Percentiles rank a stretch among this genome's conserved stretches.
phyloP scores from a whole-genome alignment of 305 asterid genomes.

The Ilex paraguariensis region DNA sequence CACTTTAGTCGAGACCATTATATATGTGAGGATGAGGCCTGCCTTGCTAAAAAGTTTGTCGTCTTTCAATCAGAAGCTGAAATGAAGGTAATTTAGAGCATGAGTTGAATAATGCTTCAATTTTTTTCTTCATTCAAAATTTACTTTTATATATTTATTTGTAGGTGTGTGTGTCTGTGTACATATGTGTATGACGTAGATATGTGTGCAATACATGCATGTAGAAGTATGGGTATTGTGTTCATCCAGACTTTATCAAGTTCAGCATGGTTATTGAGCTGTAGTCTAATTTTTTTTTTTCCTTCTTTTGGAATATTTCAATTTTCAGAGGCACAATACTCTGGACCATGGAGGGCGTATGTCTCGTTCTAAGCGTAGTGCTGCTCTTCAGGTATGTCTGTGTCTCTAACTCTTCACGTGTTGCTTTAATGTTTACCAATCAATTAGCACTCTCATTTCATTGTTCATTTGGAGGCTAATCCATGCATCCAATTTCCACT shows the following conservation, averaged over 20 bases:
- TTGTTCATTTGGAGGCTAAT: too few relatives aligned
- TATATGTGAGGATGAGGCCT: slow-evolving; percentile 84
- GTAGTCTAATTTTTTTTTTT: slow-evolving; percentile 5
- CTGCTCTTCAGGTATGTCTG: slow-evolving; percentile 87
- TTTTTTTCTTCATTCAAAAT: too few relatives aligned
- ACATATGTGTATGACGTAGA: too few relatives aligned
- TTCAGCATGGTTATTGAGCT: background rate
- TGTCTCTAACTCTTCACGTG: background rate
- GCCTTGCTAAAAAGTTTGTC: slow-evolving; percentile 80
- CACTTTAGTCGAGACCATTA: slow-evolving; percentile 86
- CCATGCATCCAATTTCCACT: too few relatives aligned
- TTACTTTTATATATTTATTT: too few relatives aligned
- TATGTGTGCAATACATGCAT: too few relatives aligned
- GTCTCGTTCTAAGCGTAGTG: slow-evolving; percentile 94
- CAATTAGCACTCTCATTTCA: too few relatives aligned
- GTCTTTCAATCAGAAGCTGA: slow-evolving; percentile 87
- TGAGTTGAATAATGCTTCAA: too few relatives aligned
- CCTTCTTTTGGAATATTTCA: slow-evolving; percentile 5
- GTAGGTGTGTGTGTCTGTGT: too few relatives aligned
- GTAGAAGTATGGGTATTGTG: too few relatives aligned
- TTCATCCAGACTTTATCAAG: too few relatives aligned
- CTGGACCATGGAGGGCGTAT: slow-evolving; percentile 91
- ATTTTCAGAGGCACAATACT: slow-evolving; percentile 81
- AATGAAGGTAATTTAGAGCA: slow-evolving; percentile 50
- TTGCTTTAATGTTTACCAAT: too few relatives aligned